A percentile compares a stretch with the other conserved stretches of the same genome.
Evolutionary conservation across 805 yeast species (phyloP).

Genomic region (Saturnispora hagleri): DNA sequence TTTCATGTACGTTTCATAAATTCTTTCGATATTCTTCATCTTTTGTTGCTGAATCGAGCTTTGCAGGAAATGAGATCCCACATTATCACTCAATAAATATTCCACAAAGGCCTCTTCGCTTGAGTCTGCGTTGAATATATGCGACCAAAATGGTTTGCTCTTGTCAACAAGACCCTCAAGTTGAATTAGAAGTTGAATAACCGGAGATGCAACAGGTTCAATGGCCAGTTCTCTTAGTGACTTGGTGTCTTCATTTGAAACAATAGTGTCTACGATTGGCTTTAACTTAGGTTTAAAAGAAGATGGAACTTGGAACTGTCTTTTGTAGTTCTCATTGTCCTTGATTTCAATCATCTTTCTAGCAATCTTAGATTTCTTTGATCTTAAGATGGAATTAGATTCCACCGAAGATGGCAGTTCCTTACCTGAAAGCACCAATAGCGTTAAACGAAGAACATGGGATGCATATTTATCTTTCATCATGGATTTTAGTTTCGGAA

Average conservation of each 20-base stretch:
- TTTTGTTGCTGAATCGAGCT: conserved; percentile 58
- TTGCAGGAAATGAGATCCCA: conserved; percentile 91
- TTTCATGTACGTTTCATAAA: conserved; percentile 63
- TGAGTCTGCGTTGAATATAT: conserved; percentile 46
- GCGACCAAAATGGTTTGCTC: conserved; percentile 62
- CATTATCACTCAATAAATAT: conserved; percentile 71
- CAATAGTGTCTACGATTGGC: conserved; percentile 36
- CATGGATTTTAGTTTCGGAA: conserved; percentile 51
- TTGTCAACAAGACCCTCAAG: conserved; percentile 75
- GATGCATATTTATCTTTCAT: conserved; percentile 76
- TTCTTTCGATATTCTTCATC: conserved; percentile 57
- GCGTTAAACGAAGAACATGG: conserved; percentile 67
- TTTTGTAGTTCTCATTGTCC: conserved; percentile 63
- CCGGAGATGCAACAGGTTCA: conserved; percentile 81
- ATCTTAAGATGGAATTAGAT: conserved; percentile 65
- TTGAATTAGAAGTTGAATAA: conserved; percentile 65
- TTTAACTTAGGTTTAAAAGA: conserved; percentile 55
- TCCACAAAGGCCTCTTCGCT: conserved; percentile 77
- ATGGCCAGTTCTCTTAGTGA: conserved; percentile 63
- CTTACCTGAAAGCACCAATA: conserved; percentile 69
- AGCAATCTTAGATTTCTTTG: conserved; percentile 79
- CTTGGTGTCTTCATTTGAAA: conserved; percentile 32
- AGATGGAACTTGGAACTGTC: conserved; percentile 59
- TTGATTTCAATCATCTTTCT: conserved; percentile 87
- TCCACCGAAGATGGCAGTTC: conserved; percentile 64